Conservation (phyloP, 345 rosid genomes). For the Psidium friedrichsthalianum region DNA sequence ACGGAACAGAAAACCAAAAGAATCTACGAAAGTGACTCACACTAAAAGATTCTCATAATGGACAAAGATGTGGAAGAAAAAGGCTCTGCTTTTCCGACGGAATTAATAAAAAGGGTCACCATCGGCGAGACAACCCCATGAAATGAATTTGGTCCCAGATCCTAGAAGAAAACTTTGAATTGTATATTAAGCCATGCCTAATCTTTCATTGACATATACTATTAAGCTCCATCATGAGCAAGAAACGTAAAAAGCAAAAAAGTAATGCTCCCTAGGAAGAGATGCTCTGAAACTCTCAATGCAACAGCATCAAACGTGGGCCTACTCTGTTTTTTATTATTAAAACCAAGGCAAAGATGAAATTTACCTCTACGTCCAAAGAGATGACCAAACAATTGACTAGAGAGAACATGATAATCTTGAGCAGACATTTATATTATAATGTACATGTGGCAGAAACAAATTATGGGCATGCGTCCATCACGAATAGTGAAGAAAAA, state of each 20-base stretch:
- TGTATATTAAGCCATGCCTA: background rate
- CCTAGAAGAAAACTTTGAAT: background rate
- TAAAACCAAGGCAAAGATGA: background rate
- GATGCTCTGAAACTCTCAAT: background rate
- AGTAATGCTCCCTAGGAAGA: background rate
- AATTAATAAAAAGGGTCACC: background rate
- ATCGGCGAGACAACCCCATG: background rate
- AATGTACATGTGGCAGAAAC: background rate
- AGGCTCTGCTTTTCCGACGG: background rate
- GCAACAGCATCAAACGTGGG: background rate
- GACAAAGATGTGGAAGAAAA: background rate
- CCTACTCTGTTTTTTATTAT: background rate
- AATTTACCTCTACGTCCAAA: background rate
- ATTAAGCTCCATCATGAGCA: background rate
- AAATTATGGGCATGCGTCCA: background rate
- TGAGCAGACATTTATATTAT: background rate
- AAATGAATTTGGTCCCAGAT: background rate
- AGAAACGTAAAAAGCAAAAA: background rate
- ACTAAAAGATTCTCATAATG: background rate
- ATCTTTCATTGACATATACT: background rate
- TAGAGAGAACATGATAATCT: background rate
- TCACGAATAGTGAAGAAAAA: background rate
- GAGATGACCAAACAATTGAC: background rate
- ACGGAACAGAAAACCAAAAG: background rate
- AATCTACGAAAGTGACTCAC: background rate